These are phyloP conservation scores for Chrysanthemum lavandulifolium DNA, from an alignment of 129 eudicot species.

Conservation along the genomic window DNA sequence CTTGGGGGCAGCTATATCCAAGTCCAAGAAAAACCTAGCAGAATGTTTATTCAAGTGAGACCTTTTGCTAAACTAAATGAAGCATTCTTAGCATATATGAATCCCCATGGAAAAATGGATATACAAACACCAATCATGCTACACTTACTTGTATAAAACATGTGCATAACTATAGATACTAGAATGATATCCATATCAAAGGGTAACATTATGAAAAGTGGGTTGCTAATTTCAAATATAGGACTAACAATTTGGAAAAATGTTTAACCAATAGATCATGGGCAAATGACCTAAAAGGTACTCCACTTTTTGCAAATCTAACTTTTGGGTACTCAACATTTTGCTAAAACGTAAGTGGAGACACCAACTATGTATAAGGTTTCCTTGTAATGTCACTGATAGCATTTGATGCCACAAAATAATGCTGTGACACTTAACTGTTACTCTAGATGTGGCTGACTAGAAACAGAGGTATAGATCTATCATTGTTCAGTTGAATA, in stretches of 20 bases:
- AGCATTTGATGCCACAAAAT: constrained; percentile 2
- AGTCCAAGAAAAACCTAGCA: constrained; percentile 82
- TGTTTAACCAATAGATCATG: background rate
- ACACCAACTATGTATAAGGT: constrained; percentile 11
- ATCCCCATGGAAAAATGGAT: constrained; percentile 5
- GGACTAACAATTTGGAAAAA: background rate
- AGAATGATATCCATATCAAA: background rate
- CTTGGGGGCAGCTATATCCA: constrained; percentile 99
- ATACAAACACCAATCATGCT: constrained; percentile 16
- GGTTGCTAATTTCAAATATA: background rate
- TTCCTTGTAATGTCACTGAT: background rate
- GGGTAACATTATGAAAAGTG: too few species aligned
- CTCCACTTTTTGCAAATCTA: too few species aligned
- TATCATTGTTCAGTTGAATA: constrained; percentile 7
- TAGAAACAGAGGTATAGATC: constrained; percentile 2
- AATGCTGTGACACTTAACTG: background rate
- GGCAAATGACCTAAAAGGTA: background rate
- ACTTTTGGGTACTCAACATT: too few species aligned
- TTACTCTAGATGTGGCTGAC: constrained; percentile 3
- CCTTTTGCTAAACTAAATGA: constrained; percentile 6
- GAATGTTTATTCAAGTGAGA: constrained; percentile 18
- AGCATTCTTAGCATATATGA: constrained; percentile 13
- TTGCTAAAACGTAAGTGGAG: background rate
- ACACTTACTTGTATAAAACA: background rate
- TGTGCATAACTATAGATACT: constrained; percentile 5